These are phyloP conservation scores for Daldinia bambusicola DNA, from an alignment of 495 filamentous ascomycete genomes.

Conservation along the genomic window DNA sequence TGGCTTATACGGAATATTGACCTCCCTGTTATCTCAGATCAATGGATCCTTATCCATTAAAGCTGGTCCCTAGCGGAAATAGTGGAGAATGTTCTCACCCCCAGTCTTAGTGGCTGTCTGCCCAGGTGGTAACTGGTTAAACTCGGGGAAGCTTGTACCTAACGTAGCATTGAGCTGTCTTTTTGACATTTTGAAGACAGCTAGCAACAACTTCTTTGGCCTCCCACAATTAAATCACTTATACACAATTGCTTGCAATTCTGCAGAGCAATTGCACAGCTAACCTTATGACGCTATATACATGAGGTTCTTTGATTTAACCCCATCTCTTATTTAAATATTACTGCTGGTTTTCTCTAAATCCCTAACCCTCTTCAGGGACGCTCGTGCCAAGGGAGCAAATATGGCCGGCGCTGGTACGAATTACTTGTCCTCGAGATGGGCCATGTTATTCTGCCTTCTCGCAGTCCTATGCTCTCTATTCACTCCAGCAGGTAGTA, in stretches of 20 bases:
- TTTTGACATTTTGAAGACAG: constrained; percentile 34
- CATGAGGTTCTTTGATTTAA: constrained; percentile 22
- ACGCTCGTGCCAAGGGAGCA: constrained; percentile 34
- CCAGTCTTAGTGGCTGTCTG: neutral
- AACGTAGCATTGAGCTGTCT: constrained; percentile 13
- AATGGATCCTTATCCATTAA: neutral
- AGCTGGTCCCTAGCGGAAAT: neutral
- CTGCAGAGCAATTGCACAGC: constrained; percentile 26
- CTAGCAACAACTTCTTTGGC: constrained; percentile 24
- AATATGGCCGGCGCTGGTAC: constrained; percentile 42
- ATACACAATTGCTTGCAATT: constrained; percentile 27
- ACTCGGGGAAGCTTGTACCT: constrained; percentile 23
- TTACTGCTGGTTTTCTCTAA: constrained; percentile 23
- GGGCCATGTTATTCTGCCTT: constrained; percentile 65
- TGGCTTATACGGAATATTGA: neutral
- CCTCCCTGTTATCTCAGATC: neutral
- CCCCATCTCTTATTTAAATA: constrained; percentile 22
- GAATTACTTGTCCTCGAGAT: constrained; percentile 63
- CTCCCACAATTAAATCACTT: constrained; percentile 12
- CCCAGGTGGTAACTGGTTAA: constrained; percentile 14
- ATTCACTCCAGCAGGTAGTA: constrained; percentile 61
- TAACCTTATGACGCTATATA: constrained; percentile 20
- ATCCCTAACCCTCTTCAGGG: constrained; percentile 19
- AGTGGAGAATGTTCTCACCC: neutral
- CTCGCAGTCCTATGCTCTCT: constrained; percentile 57